Evolutionary conservation across 257 asterid genomes (phyloP).

Genomic region (Solanum paucissectum): DNA sequence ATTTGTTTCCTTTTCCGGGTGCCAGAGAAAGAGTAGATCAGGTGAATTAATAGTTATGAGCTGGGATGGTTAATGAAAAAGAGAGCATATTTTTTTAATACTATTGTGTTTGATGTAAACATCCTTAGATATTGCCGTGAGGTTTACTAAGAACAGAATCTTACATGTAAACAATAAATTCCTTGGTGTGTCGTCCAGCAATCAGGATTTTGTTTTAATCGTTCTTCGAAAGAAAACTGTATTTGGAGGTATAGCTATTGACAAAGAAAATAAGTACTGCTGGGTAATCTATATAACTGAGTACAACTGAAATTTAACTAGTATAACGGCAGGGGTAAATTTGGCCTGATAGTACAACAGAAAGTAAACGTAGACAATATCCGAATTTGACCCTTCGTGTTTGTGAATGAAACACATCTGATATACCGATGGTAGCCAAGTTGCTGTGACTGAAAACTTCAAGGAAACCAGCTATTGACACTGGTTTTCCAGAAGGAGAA

Average conservation of each 20-base stretch:
- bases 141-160: neutral
- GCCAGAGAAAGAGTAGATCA: neutral
- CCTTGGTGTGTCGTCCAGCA: neutral
- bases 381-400: neutral
- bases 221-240: neutral
- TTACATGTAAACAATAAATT: neutral
- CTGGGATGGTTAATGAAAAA: neutral
- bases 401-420: neutral
- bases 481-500: neutral
- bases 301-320: neutral
- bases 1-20: neutral
- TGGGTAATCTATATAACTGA: neutral
- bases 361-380: neutral
- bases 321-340: neutral
- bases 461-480: neutral
- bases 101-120: neutral
- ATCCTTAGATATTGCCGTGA: neutral
- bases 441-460: neutral
- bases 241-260: neutral
- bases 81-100: neutral
- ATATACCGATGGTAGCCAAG: neutral
- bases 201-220: neutral
- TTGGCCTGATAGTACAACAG: neutral
- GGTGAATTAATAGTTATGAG: neutral
- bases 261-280: neutral